Conservation (phyloP, 208 protist genomes). For the Acanthamoeba royreba region DNA sequence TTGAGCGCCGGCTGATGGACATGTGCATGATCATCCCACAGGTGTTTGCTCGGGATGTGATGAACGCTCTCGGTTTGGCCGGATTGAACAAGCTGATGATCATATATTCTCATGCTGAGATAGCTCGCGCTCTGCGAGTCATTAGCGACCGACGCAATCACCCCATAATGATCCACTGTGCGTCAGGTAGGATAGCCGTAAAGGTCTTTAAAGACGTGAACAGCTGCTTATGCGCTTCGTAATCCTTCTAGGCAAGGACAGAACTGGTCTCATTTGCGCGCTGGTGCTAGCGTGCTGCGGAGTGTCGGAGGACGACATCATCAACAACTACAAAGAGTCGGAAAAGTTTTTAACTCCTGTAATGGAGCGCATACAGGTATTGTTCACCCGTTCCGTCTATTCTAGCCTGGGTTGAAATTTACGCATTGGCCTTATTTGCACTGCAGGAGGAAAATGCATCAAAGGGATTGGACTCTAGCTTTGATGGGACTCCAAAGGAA, state of each 20-base stretch:
- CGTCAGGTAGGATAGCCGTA: not conserved
- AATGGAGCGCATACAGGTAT: not conserved
- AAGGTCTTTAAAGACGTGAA: too few relatives aligned
- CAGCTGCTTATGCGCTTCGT: not conserved
- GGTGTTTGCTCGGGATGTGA: not conserved
- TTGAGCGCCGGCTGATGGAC: not conserved
- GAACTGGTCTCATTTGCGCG: conserved; percentile 28
- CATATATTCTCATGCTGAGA: not conserved
- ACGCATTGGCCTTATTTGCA: not conserved
- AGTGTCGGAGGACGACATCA: not conserved
- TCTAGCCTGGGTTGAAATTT: too few relatives aligned
- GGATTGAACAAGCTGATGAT: conserved; percentile 41
- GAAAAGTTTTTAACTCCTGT: not conserved
- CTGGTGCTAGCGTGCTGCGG: conserved; percentile 29
- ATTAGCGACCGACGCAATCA: not conserved
- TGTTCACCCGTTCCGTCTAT: not conserved
- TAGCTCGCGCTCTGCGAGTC: not conserved
- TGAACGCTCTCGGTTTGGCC: not conserved
- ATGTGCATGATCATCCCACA: not conserved
- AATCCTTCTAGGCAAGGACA: conserved; percentile 24
- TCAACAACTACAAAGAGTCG: conserved; percentile 27
- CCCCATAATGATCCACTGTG: conserved; percentile 34
- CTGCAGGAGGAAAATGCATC: not conserved
- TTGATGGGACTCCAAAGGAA: conserved; percentile 24
- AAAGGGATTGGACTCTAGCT: conserved; percentile 13